Evolutionary conservation across 331 rosid genomes (phyloP).

Genomic region (Malus hybrid): DNA sequence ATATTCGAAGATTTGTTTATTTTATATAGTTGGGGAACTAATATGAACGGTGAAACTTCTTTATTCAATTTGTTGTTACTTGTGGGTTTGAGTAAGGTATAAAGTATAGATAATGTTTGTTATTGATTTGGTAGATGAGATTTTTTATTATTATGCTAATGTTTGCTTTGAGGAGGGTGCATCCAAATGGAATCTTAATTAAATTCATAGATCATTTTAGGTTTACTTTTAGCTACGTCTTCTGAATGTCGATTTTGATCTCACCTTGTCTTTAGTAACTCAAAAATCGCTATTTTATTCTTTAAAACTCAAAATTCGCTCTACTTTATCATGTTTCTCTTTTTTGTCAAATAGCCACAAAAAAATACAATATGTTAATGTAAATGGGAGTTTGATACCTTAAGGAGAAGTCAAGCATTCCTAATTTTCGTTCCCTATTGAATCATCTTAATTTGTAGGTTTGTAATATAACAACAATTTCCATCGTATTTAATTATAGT

Average conservation of each 20-base stretch:
- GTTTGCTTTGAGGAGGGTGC: slow-evolving; percentile 4
- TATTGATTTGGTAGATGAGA: background rate
- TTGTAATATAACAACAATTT: background rate
- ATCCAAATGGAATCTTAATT: slow-evolving; percentile 1
- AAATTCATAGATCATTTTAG: background rate
- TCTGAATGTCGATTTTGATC: too few species aligned
- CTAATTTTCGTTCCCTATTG: background rate
- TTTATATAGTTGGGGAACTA: background rate
- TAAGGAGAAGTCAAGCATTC: background rate
- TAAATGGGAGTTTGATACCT: background rate
- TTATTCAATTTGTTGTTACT: background rate
- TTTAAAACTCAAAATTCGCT: too few species aligned
- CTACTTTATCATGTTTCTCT: too few species aligned
- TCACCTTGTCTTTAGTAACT: too few species aligned
- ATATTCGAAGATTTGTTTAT: background rate
- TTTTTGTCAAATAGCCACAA: too few species aligned
- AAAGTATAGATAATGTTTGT: background rate
- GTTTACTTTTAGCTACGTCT: too few species aligned
- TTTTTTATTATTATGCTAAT: background rate
- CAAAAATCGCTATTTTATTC: too few species aligned
- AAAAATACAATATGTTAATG: too few species aligned
- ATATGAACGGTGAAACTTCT: background rate
- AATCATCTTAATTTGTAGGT: background rate
- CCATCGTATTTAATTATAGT: background rate
- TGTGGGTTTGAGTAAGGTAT: background rate